A percentile compares a stretch with the other conserved stretches of the same genome.
Conservation (phyloP, 2,329 filamentous ascomycete species). For the Thielaviopsis punctulata region DNA sequence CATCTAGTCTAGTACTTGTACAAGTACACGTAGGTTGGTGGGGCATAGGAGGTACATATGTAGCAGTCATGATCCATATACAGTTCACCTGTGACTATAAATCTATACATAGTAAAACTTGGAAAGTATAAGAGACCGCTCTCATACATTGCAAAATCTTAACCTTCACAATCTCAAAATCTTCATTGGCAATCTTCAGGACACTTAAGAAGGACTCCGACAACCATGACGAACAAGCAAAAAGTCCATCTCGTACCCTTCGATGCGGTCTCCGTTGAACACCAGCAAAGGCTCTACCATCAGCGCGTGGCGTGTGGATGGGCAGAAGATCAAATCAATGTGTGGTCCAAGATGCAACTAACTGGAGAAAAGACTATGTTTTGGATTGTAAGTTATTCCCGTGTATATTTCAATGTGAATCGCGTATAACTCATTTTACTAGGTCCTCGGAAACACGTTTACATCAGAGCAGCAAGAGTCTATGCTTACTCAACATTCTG, state of each 20-base stretch:
- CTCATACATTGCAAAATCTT: too few relatives aligned
- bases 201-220: too few relatives aligned
- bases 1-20: too few relatives aligned
- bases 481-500: not conserved
- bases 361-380: conserved; percentile 22
- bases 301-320: conserved; percentile 31
- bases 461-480: not conserved
- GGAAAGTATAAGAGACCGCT: too few relatives aligned
- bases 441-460: conserved; percentile 1
- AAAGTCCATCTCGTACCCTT: conserved; percentile 26
- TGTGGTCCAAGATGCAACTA: conserved; percentile 20
- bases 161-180: too few relatives aligned
- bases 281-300: conserved; percentile 23
- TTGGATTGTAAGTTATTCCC: conserved; percentile 23
- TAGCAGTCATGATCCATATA: too few relatives aligned
- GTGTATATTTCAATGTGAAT: not conserved
- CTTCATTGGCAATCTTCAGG: too few relatives aligned
- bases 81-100: too few relatives aligned
- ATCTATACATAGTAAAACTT: too few relatives aligned
- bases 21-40: too few relatives aligned
- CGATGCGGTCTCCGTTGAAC: conserved; percentile 24
- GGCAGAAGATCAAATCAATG: conserved; percentile 21
- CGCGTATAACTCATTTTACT: not conserved
- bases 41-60: too few relatives aligned
- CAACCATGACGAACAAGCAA: not conserved